phyloP scores from a whole-genome alignment of 106 monocot genomes.

The Dendrobium nobile region DNA sequence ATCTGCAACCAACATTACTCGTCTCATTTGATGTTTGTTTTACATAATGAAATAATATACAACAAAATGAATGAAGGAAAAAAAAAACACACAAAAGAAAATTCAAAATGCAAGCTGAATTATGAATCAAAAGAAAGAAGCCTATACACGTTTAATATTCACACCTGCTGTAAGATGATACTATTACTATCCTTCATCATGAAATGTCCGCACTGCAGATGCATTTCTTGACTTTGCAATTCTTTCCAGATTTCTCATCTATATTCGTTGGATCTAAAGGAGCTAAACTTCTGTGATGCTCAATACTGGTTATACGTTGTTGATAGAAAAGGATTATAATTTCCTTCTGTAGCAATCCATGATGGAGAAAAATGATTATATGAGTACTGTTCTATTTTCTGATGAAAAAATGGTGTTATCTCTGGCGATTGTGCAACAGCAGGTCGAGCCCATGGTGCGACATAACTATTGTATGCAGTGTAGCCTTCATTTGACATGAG shows the following conservation, averaged over 20 bases:
- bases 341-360: constrained; percentile 26
- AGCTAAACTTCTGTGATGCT: constrained; percentile 27
- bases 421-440: neutral
- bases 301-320: neutral
- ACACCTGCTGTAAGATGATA: neutral
- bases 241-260: constrained; percentile 42
- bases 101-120: neutral
- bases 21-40: neutral
- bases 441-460: constrained; percentile 59
- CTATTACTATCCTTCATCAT: constrained; percentile 18
- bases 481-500: constrained; percentile 23
- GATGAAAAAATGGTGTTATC: constrained; percentile 13
- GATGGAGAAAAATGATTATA: constrained; percentile 41
- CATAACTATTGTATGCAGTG: constrained; percentile 34
- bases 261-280: constrained; percentile 13
- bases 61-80: neutral
- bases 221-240: constrained; percentile 23
- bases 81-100: neutral
- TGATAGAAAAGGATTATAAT: constrained; percentile 9
- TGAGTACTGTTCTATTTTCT: constrained; percentile 12
- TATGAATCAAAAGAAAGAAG: neutral
- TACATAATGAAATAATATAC: neutral
- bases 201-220: neutral
- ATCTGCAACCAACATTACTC: neutral
- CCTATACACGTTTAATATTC: neutral